phyloP scores from a whole-genome alignment of 2,329 filamentous ascomycete species.

The Cladophialophora exuberans region DNA sequence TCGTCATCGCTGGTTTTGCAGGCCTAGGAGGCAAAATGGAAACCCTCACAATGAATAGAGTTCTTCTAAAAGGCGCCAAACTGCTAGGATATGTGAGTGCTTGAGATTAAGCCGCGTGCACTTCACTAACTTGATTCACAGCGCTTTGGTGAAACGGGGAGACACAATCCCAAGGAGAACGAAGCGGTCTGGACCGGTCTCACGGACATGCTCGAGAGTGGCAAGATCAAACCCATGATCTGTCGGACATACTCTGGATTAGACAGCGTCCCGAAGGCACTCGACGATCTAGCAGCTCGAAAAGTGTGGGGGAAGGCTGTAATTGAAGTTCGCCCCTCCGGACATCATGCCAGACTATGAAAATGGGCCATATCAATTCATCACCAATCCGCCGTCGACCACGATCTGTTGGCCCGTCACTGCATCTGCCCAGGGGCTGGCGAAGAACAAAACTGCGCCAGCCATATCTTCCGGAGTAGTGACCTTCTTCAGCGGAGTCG shows the following conservation, averaged over 20 bases:
- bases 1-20: slow-evolving; percentile 64
- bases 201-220: slow-evolving; percentile 50
- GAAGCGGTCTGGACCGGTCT: slow-evolving; percentile 57
- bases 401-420: slow-evolving; percentile 30
- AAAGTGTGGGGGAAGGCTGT: slow-evolving; percentile 62
- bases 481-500: slow-evolving; percentile 29
- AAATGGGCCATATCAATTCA: slow-evolving; percentile 21
- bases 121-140: slow-evolving; percentile 4
- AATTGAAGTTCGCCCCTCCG: slow-evolving; percentile 43
- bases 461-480: slow-evolving; percentile 29
- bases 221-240: slow-evolving; percentile 55
- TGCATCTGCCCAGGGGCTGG: slow-evolving; percentile 23
- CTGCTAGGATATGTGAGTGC: slow-evolving; percentile 54
- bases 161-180: slow-evolving; percentile 53
- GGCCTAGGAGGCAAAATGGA: slow-evolving; percentile 58
- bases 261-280: slow-evolving; percentile 52
- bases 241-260: slow-evolving; percentile 57
- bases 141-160: slow-evolving; percentile 60
- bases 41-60: slow-evolving; percentile 57
- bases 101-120: background rate
- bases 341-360: slow-evolving; percentile 24
- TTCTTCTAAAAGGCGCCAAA: slow-evolving; percentile 58
- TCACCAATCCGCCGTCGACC: slow-evolving; percentile 31
- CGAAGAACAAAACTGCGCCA: slow-evolving; percentile 31
- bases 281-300: slow-evolving; percentile 55